Conservation (phyloP, 1,139 yeast species). For the Candida labiduridarum region DNA sequence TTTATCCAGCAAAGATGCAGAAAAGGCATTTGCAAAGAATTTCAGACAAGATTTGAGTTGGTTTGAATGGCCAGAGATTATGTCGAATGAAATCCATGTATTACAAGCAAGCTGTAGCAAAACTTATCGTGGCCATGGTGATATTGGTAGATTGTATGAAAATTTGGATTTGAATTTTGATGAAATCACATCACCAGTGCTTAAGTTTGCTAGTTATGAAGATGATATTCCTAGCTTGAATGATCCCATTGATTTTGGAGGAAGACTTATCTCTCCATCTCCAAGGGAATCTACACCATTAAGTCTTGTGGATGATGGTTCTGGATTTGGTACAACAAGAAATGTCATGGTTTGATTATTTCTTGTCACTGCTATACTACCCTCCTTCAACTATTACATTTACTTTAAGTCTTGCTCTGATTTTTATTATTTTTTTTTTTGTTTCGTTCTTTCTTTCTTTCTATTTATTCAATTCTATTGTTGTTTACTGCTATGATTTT, state of each 20-base stretch:
- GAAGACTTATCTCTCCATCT: background rate
- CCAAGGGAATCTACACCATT: conserved; percentile 12
- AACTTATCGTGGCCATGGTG: conserved; percentile 34
- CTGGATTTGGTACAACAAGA: background rate
- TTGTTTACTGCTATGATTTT: background rate
- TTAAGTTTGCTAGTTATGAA: conserved; percentile 14
- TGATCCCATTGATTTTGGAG: conserved; percentile 14
- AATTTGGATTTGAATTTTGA: conserved; percentile 27
- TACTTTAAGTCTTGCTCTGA: background rate
- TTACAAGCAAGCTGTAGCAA: conserved; percentile 13
- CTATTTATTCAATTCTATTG: background rate
- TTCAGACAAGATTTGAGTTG: conserved; percentile 33
- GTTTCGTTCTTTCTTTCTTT: background rate
- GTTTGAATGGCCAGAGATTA: conserved; percentile 12
- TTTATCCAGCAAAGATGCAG: conserved; percentile 43
- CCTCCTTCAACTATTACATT: background rate
- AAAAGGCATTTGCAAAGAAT: conserved; percentile 27
- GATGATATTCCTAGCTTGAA: conserved; percentile 13
- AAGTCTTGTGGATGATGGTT: conserved; percentile 4
- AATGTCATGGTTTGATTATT: conserved; percentile 1
- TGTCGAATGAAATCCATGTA: conserved; percentile 14
- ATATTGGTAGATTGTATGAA: conserved; percentile 33
- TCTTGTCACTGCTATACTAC: background rate
- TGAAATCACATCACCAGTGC: conserved; percentile 21
- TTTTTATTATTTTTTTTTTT: background rate